Conservation (phyloP, 225 moss, liverwort and hornwort genomes). For the Marchantia polymorpha region DNA sequence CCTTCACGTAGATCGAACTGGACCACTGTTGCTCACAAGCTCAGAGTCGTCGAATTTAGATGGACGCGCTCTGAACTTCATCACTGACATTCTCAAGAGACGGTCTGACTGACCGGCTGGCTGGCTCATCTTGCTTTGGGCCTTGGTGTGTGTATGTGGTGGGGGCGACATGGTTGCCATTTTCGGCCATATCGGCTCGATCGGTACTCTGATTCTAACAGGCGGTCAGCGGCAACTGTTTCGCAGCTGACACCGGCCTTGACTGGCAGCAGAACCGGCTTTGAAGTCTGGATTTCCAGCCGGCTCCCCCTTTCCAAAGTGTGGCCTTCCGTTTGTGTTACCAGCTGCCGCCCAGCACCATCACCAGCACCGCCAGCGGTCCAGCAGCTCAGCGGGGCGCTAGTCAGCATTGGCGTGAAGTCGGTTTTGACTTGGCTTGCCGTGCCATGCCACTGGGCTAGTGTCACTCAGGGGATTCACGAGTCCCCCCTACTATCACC, state of each 20-base stretch:
- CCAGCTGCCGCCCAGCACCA: constrained; percentile 3
- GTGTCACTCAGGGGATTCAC: background rate
- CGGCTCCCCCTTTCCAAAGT: background rate
- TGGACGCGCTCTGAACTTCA: background rate
- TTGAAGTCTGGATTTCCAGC: too few relatives aligned
- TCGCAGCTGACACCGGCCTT: background rate
- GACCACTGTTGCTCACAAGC: background rate
- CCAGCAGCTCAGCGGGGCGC: background rate
- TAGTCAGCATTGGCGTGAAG: background rate
- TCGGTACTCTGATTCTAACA: background rate
- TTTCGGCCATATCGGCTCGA: background rate
- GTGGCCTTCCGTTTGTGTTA: background rate
- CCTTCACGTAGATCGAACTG: background rate
- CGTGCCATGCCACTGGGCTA: background rate
- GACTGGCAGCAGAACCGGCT: background rate
- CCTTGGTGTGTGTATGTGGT: background rate
- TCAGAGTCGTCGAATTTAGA: background rate
- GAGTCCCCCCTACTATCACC: background rate
- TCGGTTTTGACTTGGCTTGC: background rate
- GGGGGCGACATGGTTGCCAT: background rate
- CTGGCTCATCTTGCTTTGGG: background rate
- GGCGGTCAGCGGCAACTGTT: background rate
- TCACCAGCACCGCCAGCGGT: background rate
- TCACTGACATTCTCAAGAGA: background rate
- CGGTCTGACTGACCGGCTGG: background rate